Conservation (phyloP, 371 early-diverging fungal genomes). For the Mucor plumbeus region DNA sequence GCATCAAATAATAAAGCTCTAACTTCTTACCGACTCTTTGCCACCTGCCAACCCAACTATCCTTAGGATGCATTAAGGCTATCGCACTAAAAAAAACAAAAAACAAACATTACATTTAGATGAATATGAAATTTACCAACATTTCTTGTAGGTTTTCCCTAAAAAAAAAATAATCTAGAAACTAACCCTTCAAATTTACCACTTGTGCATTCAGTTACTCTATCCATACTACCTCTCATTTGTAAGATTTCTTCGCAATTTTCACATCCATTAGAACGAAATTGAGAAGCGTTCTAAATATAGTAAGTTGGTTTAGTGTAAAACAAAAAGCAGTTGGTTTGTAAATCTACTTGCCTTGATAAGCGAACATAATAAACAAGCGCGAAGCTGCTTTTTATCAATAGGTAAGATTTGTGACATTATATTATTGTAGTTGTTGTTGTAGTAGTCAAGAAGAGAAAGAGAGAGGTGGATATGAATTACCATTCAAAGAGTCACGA, state of each 20-base stretch:
- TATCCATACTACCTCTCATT: slow-evolving; percentile 73
- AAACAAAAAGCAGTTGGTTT: slow-evolving; percentile 13
- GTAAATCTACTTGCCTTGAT: slow-evolving; percentile 67
- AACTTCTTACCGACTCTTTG: slow-evolving; percentile 69
- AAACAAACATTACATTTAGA: background rate
- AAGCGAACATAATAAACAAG: slow-evolving; percentile 93
- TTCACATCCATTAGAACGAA: slow-evolving; percentile 86
- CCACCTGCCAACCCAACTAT: slow-evolving; percentile 91
- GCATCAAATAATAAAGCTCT: background rate
- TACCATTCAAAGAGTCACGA: slow-evolving; percentile 1
- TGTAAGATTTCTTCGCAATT: slow-evolving; percentile 89
- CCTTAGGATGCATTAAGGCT: slow-evolving; percentile 81
- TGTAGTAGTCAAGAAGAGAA: background rate
- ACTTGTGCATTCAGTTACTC: slow-evolving; percentile 86
- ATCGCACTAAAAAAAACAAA: slow-evolving; percentile 55
- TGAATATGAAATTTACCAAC: background rate
- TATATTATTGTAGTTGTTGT: background rate
- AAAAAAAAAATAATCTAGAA: background rate
- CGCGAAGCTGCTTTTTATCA: slow-evolving; percentile 83
- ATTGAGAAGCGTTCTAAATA: slow-evolving; percentile 72
- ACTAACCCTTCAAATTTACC: slow-evolving; percentile 84
- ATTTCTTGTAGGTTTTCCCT: no score
- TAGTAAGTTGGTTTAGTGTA: slow-evolving; percentile 7
- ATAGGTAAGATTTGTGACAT: slow-evolving; percentile 74
- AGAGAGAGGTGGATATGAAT: background rate